These are phyloP conservation scores for Boletus semigastroideus DNA, from an alignment of 1,284 basidiomycete genomes.

Conservation along the genomic window DNA sequence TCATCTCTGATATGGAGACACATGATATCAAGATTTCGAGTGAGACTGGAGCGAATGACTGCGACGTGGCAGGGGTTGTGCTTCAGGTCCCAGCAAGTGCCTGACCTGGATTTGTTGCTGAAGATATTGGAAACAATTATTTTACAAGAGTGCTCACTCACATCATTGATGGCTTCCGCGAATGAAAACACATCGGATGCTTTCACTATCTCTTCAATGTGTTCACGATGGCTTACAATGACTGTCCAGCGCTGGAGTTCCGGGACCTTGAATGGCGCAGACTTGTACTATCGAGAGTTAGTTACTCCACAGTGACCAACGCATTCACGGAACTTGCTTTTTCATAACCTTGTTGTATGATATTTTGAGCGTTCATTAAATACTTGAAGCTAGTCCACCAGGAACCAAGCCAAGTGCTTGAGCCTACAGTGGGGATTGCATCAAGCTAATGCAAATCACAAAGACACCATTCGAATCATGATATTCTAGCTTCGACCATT, in stretches of 20 bases:
- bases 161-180: conserved; percentile 34
- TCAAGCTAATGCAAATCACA: conserved; percentile 16
- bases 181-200: conserved; percentile 40
- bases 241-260: too few relatives aligned
- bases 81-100: conserved; percentile 32
- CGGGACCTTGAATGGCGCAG: conserved; percentile 41
- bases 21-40: conserved; percentile 28
- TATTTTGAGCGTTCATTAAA: neutral
- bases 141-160: conserved; percentile 12
- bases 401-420: conserved; percentile 14
- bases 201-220: conserved; percentile 42
- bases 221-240: conserved; percentile 34
- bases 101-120: conserved; percentile 18
- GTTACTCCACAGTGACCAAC: neutral
- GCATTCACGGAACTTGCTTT: conserved; percentile 2
- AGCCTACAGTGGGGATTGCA: conserved; percentile 19
- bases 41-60: conserved; percentile 29
- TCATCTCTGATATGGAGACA: conserved; percentile 32
- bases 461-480: neutral
- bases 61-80: conserved; percentile 29
- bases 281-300: conserved; percentile 12
- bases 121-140: neutral
- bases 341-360: conserved; percentile 25
- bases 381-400: conserved; percentile 16
- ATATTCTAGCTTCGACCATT: neutral